Evolutionary conservation across 2,329 filamentous ascomycete genomes (phyloP).

Genomic region (Botrytis byssoidea): DNA sequence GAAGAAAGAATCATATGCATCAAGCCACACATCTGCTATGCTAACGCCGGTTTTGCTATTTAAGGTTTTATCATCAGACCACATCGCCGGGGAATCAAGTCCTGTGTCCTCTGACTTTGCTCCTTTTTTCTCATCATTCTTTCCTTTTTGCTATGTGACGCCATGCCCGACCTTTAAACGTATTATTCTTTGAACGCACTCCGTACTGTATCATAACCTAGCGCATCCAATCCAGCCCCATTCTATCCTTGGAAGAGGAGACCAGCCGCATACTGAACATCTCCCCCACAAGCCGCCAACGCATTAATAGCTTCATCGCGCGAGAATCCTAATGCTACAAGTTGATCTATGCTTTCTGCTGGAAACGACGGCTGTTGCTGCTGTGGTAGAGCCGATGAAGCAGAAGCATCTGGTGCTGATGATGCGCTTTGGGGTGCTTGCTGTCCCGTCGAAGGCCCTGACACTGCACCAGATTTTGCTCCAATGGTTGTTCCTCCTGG

Average conservation of each 20-base stretch:
- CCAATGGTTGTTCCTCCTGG: conserved; percentile 89
- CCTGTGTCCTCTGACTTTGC: neutral
- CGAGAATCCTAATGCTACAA: conserved; percentile 75
- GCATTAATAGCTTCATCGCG: conserved; percentile 75
- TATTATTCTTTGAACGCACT: neutral
- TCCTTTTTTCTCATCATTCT: conserved; percentile 9
- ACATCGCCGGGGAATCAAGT: neutral
- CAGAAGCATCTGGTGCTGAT: conserved; percentile 7
- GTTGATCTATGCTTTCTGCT: conserved; percentile 69
- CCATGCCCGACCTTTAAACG: neutral
- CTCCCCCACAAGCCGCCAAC: conserved; percentile 77
- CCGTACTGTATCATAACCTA: neutral
- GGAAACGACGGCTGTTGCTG: conserved; percentile 35
- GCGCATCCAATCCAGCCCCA: neutral
- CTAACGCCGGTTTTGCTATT: conserved; percentile 3
- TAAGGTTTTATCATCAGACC: neutral
- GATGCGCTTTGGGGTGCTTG: conserved; percentile 22
- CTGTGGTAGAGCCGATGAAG: conserved; percentile 23
- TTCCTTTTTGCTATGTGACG: conserved; percentile 3
- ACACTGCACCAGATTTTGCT: conserved; percentile 74
- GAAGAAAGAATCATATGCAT: neutral
- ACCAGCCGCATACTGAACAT: conserved; percentile 84
- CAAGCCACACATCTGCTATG: conserved; percentile 10
- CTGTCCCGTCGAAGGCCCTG: conserved; percentile 42
- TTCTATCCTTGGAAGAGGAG: conserved; percentile 61